phyloP scores from a whole-genome alignment of 1,284 basidiomycete genomes.

The Serendipita sp. region DNA sequence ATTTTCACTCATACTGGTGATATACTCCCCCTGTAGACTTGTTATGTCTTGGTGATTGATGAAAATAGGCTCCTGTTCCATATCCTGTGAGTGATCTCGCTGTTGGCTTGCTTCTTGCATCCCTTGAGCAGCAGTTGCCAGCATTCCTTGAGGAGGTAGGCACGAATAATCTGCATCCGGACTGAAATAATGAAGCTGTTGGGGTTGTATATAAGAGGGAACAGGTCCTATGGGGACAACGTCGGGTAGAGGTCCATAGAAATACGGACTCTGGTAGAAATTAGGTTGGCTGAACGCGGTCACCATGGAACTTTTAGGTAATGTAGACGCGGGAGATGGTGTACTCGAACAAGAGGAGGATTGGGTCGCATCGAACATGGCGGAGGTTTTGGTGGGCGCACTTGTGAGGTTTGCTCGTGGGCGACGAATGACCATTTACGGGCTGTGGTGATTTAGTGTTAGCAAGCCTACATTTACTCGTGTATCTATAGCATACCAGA shows the following conservation, averaged over 20 bases:
- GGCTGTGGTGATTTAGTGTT: too few species aligned
- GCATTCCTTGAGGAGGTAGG: background rate
- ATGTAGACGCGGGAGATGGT: background rate
- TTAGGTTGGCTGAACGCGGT: background rate
- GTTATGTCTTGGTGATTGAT: too few species aligned
- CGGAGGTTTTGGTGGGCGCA: too few species aligned
- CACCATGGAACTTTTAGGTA: background rate
- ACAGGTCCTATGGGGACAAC: background rate
- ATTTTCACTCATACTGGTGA: background rate
- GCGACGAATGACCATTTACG: too few species aligned
- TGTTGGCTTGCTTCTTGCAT: background rate
- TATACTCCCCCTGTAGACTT: background rate
- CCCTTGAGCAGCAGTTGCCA: background rate
- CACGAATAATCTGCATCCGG: too few species aligned
- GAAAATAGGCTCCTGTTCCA: too few species aligned
- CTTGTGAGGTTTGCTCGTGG: too few species aligned
- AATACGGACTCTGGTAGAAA: background rate
- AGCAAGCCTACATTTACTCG: too few species aligned
- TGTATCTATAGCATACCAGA: too few species aligned
- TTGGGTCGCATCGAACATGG: background rate
- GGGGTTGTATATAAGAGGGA: background rate
- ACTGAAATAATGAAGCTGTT: too few species aligned
- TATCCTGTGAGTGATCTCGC: too few species aligned
- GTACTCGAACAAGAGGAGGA: slow-evolving; percentile 2
- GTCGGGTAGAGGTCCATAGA: background rate